phyloP scores from a whole-genome alignment of 352 stramenopile species.

The Globisporangium camurandrum region DNA sequence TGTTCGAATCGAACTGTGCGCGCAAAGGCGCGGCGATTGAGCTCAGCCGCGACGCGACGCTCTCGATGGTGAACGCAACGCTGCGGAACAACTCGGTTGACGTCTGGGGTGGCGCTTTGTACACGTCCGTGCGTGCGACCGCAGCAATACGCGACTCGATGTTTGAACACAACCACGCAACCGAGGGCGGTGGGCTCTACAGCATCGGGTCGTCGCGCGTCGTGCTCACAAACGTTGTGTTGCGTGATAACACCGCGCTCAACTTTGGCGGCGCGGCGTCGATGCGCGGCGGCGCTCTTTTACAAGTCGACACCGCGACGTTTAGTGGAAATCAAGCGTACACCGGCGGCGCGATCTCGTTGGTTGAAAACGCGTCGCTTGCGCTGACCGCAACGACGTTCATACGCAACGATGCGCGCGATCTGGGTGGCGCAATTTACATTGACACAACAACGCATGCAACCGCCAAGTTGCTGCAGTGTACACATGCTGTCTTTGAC shows the following conservation, averaged over 20 bases:
- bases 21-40: conserved; percentile 40
- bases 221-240: conserved; percentile 6
- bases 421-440: conserved; percentile 53
- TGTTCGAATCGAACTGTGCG: conserved; percentile 37
- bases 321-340: conserved; percentile 33
- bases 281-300: conserved; percentile 16
- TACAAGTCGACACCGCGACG: conserved; percentile 11
- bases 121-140: conserved; percentile 34
- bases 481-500: conserved; percentile 12
- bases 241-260: conserved; percentile 19
- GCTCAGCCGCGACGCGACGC: conserved; percentile 23
- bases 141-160: conserved; percentile 21
- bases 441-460: conserved; percentile 25
- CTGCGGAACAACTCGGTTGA: conserved; percentile 32
- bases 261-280: conserved; percentile 44
- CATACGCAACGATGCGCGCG: conserved; percentile 25
- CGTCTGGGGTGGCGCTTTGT: conserved; percentile 31
- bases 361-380: conserved; percentile 31
- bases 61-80: conserved; percentile 20
- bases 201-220: conserved; percentile 29
- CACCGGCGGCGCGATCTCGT: conserved; percentile 37
- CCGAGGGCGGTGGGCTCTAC: conserved; percentile 40
- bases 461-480: conserved; percentile 6
- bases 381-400: conserved; percentile 19
- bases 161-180: conserved; percentile 30